Percentiles rank a stretch among this genome's conserved stretches.
Evolutionary conservation across 306 rosid species (phyloP).

Genomic region (Quercus robur): DNA sequence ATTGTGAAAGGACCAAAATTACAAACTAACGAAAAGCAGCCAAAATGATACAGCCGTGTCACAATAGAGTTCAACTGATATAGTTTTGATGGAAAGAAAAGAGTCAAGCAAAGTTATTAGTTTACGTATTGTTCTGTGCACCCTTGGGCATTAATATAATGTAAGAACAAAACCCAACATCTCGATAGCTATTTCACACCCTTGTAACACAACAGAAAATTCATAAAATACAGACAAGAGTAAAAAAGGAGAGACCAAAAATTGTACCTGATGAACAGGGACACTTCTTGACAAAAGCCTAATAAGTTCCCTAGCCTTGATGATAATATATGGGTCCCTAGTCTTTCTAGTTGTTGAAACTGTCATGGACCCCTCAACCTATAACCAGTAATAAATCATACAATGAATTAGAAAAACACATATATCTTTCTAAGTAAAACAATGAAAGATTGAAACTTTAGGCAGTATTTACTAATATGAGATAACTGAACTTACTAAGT

Average conservation of each 20-base stretch:
- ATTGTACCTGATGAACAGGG: constrained; percentile 81
- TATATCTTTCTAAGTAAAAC: not conserved
- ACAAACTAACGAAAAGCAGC: not conserved
- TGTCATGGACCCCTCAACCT: constrained; percentile 94
- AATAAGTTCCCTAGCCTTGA: constrained; percentile 90
- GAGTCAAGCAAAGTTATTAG: not conserved
- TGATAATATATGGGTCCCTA: constrained; percentile 74
- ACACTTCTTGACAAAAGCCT: constrained; percentile 91
- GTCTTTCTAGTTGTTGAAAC: constrained; percentile 88
- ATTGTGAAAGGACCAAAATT: not conserved
- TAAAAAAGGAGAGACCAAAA: not conserved
- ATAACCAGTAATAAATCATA: not conserved
- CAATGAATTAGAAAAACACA: not conserved
- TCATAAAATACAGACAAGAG: not conserved
- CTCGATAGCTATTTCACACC: not conserved
- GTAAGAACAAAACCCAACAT: too few species aligned
- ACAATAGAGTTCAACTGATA: not conserved
- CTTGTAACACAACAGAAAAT: not conserved
- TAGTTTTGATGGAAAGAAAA: not conserved
- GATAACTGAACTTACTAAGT: constrained; percentile 45
- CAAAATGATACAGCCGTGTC: not conserved
- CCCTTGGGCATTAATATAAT: not conserved
- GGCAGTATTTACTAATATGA: not conserved
- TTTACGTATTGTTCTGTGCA: not conserved
- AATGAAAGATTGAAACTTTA: not conserved